These are phyloP conservation scores for Sphaerosporella brunnea DNA, from an alignment of 495 filamentous ascomycete genomes.

Conservation along the genomic window DNA sequence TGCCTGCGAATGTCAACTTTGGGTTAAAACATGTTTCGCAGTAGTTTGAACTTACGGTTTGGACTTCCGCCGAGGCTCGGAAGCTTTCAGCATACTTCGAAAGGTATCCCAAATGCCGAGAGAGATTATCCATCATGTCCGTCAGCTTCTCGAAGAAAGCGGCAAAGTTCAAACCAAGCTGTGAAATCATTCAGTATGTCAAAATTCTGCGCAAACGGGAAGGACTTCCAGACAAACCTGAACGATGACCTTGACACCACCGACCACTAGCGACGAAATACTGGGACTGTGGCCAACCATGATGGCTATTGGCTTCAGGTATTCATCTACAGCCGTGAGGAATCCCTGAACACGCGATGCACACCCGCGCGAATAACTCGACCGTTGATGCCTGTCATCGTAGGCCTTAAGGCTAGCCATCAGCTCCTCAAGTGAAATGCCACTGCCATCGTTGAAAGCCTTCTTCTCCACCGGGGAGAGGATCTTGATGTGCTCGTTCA, in stretches of 20 bases:
- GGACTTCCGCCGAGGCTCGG: not conserved
- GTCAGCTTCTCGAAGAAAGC: slow-evolving; percentile 11
- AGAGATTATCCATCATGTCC: slow-evolving; percentile 10
- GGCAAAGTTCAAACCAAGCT: slow-evolving; percentile 11
- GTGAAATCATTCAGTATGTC: not conserved
- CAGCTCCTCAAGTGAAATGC: slow-evolving; percentile 1
- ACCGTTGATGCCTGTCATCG: slow-evolving; percentile 6
- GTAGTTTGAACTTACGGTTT: not conserved
- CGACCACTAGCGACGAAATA: slow-evolving; percentile 7
- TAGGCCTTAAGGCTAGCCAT: not conserved
- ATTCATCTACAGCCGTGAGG: slow-evolving; percentile 2
- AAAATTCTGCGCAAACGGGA: not conserved
- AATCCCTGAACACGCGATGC: not conserved
- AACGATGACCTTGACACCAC: slow-evolving; percentile 6
- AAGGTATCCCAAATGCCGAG: slow-evolving; percentile 9
- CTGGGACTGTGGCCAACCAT: not conserved
- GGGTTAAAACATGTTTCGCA: not conserved
- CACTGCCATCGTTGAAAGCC: not conserved
- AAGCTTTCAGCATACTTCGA: slow-evolving; percentile 8
- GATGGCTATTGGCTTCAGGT: slow-evolving; percentile 3
- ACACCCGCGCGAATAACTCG: not conserved
- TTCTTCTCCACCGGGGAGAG: slow-evolving; percentile 2
- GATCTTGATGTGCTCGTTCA: not conserved
- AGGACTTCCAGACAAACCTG: not conserved
- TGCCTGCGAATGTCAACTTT: slow-evolving; percentile 3